phyloP scores from a whole-genome alignment of 2,329 filamentous ascomycete genomes.

The Catunica adiposa region DNA sequence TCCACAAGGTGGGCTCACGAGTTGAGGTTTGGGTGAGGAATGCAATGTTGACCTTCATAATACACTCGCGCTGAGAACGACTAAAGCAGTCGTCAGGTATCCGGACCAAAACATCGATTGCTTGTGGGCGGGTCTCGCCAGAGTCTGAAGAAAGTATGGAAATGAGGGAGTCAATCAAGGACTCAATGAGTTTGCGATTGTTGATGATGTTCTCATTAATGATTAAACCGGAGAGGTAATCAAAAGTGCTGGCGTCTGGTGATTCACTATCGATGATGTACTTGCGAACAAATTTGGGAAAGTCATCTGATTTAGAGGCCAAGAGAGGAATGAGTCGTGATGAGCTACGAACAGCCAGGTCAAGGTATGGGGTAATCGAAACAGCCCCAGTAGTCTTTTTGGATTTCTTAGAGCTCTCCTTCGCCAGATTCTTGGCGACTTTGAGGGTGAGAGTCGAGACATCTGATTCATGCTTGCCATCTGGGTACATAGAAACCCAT shows the following conservation, averaged over 20 bases:
- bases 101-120: slow-evolving; percentile 8
- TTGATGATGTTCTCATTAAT: slow-evolving; percentile 16
- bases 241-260: slow-evolving; percentile 6
- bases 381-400: not conserved
- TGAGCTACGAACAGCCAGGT: slow-evolving; percentile 9
- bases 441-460: slow-evolving; percentile 21
- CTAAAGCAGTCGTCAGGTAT: slow-evolving; percentile 16
- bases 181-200: slow-evolving; percentile 12
- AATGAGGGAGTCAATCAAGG: slow-evolving; percentile 13
- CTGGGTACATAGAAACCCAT: slow-evolving; percentile 25
- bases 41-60: slow-evolving; percentile 10
- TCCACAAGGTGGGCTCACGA: slow-evolving; percentile 12
- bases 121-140: not conserved
- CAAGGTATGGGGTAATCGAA: slow-evolving; percentile 7
- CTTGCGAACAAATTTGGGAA: slow-evolving; percentile 12
- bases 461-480: slow-evolving; percentile 20
- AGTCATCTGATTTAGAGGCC: slow-evolving; percentile 10
- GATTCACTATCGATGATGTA: slow-evolving; percentile 5
- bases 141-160: slow-evolving; percentile 5
- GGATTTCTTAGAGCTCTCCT: slow-evolving; percentile 18
- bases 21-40: slow-evolving; percentile 4
- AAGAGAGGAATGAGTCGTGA: slow-evolving; percentile 14
- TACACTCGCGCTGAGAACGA: slow-evolving; percentile 11
- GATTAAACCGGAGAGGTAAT: slow-evolving; percentile 10
- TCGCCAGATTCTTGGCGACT: slow-evolving; percentile 22